A percentile compares a stretch with the other conserved stretches of the same genome.
Evolutionary conservation across 2,329 filamentous ascomycete genomes (phyloP).

Genomic region (Fusarium musae): DNA sequence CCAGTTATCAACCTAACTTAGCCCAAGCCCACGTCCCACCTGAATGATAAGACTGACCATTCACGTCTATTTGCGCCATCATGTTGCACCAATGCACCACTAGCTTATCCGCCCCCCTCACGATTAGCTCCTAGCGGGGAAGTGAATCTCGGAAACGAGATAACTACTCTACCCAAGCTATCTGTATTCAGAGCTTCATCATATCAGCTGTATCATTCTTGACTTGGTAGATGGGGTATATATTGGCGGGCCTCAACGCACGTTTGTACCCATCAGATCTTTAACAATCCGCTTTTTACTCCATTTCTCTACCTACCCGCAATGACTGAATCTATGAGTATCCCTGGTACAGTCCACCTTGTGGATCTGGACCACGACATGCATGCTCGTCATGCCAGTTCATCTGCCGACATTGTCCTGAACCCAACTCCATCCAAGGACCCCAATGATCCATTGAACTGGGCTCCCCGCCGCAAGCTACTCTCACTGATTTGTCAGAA

Average conservation of each 20-base stretch:
- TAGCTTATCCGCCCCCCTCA: background rate
- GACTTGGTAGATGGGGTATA: background rate
- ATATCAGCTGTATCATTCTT: background rate
- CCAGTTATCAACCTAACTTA: background rate
- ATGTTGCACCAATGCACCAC: background rate
- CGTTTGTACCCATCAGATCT: background rate
- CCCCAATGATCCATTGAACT: slow-evolving; percentile 64
- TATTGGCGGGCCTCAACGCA: background rate
- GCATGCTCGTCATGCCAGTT: slow-evolving; percentile 47
- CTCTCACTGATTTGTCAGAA: slow-evolving; percentile 44
- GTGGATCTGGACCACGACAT: slow-evolving; percentile 52
- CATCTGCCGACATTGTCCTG: slow-evolving; percentile 56
- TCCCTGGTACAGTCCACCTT: slow-evolving; percentile 55
- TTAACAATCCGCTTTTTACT: background rate
- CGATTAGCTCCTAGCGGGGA: background rate
- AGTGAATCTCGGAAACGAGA: background rate
- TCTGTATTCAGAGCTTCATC: background rate
- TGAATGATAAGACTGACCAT: background rate
- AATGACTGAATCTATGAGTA: background rate
- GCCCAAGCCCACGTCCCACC: background rate
- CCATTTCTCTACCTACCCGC: too few species aligned
- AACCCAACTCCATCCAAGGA: slow-evolving; percentile 61
- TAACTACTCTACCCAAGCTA: background rate
- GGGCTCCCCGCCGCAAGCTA: slow-evolving; percentile 49
- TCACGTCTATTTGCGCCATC: slow-evolving; percentile 1